These are phyloP conservation scores for Nigrospora oryzae DNA, from an alignment of 2,329 filamentous ascomycete species.

Conservation along the genomic window DNA sequence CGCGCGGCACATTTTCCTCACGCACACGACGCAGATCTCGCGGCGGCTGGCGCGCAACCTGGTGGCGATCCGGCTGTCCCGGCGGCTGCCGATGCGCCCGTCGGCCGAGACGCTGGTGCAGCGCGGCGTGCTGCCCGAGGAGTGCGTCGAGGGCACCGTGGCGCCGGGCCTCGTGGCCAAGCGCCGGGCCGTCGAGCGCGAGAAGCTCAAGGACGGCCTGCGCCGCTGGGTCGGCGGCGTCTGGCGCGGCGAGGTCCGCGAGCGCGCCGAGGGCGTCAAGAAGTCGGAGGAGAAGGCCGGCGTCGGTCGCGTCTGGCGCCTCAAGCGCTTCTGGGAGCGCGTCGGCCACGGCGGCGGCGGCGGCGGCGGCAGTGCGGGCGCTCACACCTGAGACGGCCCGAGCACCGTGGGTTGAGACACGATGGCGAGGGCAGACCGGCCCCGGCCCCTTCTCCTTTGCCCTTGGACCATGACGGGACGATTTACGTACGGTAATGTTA, in stretches of 20 bases:
- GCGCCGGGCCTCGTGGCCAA: conserved; percentile 55
- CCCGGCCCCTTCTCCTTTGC: no score
- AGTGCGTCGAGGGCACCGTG: conserved; percentile 45
- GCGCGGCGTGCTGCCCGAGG: conserved; percentile 55
- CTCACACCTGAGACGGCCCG: no score
- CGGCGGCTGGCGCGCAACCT: conserved; percentile 55
- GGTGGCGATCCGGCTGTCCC: conserved; percentile 56
- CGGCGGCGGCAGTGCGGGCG: no score
- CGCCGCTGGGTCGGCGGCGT: conserved; percentile 56
- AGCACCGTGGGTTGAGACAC: no score
- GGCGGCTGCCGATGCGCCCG: conserved; percentile 51
- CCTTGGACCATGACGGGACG: no score
- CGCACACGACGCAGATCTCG: conserved; percentile 56
- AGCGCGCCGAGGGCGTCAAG: conserved; percentile 37
- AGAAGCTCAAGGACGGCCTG: conserved; percentile 59
- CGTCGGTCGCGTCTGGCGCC: conserved; percentile 48
- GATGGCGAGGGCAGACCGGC: no score
- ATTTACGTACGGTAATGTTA: no score
- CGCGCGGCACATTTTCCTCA: conserved; percentile 56
- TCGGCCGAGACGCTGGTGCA: conserved; percentile 52
- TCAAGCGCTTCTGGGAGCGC: conserved; percentile 60
- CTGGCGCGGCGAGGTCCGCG: conserved; percentile 43
- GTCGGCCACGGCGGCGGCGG: conserved; percentile 25
- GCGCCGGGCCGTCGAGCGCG: conserved; percentile 55
- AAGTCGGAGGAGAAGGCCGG: conserved; percentile 41